Evolutionary conservation across 805 yeast genomes (phyloP), one percentile per base, ranked within the genome.

Genomic region (Ogataea paraovalis): DNA sequence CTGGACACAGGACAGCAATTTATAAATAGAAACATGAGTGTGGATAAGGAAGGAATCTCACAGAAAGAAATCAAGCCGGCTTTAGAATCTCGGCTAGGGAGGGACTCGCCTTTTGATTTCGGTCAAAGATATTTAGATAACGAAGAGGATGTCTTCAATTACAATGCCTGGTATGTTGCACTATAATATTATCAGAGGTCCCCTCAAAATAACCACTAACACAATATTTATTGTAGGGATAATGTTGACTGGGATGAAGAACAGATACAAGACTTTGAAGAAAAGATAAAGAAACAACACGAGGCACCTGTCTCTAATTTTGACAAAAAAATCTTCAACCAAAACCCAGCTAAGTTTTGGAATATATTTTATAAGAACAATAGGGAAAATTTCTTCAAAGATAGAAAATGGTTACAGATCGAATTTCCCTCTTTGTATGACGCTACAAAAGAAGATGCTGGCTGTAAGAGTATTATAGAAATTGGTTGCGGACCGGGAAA

Each of bases 401-500:
- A 94, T 67, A 76, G 99, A 57, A 91, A 88, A 61, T 94, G 99
- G 99, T 73, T 94, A 50, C 89, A 87, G 62, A 85, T 92, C 42
- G 99, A 94, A 69, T 94, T 94, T 54, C 99, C 99, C 1, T 70
- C 79, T 13, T 68, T 94, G 32, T 92, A 85, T 61, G 84, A 83
- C 51, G 85, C 88, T 5, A 88, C 96, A 3, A 79, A 80, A 52
- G 76, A 78, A 21, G 85, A 83, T 54, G 74, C 83, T 6, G 85
- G 89, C n/a, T 79, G 84, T 4, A 75, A 76, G 20, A 80, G 83
- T 3, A 84, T 94, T 30, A 74, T 94, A 46, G 99, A 94, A 66
- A 85, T 94, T 41, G 99, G 99, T 3, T 94, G 99, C 69, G 99
- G 99, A 47, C 98, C 97, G 4, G 99, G 99, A 10, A 94, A 94